Base-by-base conservation (phyloP, 768 basidiomycete genomes). In the Crucibulum laeve region DNA sequence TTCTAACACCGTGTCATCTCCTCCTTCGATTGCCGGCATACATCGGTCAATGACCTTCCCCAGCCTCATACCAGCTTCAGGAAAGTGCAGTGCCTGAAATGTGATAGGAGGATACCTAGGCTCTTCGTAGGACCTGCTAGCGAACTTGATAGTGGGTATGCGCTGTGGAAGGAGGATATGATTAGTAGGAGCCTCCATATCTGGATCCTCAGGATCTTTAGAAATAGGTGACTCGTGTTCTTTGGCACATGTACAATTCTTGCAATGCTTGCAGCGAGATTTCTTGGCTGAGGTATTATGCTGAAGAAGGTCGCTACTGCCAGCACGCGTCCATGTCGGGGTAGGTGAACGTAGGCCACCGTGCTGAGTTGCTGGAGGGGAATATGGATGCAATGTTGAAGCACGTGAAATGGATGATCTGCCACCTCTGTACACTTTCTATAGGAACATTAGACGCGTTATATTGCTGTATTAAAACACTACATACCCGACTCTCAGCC, bases 41-140 rank as follows among this genome's bases (percentile, higher is more conserved):
- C 49, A 37, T 4, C 18, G 46, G 40, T 51, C 49, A 4, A 59
- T 19, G 18, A 62, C 42, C 35, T 67, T 62, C 1, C 54, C 54
- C n/a, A 64, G 50, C n/a, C 53, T 49, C 10, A 64, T 57, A 0
- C 64, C 63, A 21, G 52, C 45, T 41, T 59, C 64, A 3, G 59
- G 67, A 51, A 50, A 53, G 34, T 45, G 52, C 40, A 35, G 52
- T 15, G 28, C 43, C 47, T 56, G 52, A 51, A 74, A 72, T 1
- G 45, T 45, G 42, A 74, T 64, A 4, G 54, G 43, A 7, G 56
- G 30, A 44, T 59, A 52, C 18, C 58, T 28, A 43, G 5, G 37
- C 34, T 38, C 40, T 48, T 25, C 45, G 22, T 5, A 36, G 26
- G 14, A 43, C 41, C 13, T 37, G 3, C 5, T 51, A 35, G 24